Percentiles rank a stretch among this genome's conserved stretches.
These are phyloP conservation scores for Mycena belliarum DNA, from an alignment of 768 basidiomycete species.

Conservation along the genomic window DNA sequence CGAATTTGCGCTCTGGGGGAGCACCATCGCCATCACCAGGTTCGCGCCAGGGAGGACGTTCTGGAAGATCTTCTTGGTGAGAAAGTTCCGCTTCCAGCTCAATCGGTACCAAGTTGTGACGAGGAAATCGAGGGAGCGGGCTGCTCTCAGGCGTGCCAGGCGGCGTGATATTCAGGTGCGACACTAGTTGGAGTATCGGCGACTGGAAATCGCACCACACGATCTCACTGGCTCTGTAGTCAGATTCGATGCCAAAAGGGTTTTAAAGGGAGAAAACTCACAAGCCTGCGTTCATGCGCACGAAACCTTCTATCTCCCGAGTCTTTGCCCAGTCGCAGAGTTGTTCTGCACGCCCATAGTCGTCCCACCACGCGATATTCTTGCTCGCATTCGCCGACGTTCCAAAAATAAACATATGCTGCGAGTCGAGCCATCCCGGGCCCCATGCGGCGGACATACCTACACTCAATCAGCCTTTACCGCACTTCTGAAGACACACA, in stretches of 20 bases:
- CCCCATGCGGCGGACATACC: conserved; percentile 22
- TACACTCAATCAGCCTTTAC: too few relatives aligned
- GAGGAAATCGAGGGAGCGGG: conserved; percentile 6
- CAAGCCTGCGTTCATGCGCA: conserved; percentile 31
- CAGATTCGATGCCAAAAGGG: background rate
- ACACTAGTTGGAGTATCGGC: conserved; percentile 21
- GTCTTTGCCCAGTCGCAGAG: conserved; percentile 24
- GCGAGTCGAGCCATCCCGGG: conserved; percentile 27
- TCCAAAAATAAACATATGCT: conserved; percentile 26
- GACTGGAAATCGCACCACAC: conserved; percentile 28
- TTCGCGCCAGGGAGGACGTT: conserved; percentile 9
- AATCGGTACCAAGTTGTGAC: background rate
- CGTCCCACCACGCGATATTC: conserved; percentile 22
- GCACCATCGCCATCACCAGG: conserved; percentile 8
- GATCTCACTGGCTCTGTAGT: conserved; percentile 20
- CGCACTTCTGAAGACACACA: too few relatives aligned
- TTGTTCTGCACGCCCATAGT: conserved; percentile 24
- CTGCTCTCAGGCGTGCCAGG: conserved; percentile 20
- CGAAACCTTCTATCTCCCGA: conserved; percentile 26
- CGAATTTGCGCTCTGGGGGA: conserved; percentile 5
- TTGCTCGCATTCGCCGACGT: conserved; percentile 19
- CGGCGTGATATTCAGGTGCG: conserved; percentile 28
- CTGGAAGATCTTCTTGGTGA: conserved; percentile 5
- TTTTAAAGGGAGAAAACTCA: conserved; percentile 1
- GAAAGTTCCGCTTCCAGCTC: background rate